Conservation (phyloP, 306 rosid genomes). For the Prunus dulcis region DNA sequence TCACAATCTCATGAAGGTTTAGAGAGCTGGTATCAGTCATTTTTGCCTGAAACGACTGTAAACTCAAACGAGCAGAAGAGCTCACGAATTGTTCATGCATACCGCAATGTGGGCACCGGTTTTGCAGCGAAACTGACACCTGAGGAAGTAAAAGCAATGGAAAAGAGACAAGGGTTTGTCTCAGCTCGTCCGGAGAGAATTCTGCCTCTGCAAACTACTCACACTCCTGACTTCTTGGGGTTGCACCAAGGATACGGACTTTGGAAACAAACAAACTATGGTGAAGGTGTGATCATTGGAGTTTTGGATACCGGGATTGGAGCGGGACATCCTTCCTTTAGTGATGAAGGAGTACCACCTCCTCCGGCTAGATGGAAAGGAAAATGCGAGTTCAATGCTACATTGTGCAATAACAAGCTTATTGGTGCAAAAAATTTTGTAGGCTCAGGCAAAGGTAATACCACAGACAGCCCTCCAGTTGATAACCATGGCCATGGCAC, state of each 20-base stretch:
- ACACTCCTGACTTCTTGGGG: constrained; percentile 54
- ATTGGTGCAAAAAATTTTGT: constrained; percentile 61
- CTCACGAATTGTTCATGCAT: constrained; percentile 37
- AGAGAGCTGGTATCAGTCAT: constrained; percentile 52
- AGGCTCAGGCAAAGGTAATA: not conserved
- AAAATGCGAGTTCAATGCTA: constrained; percentile 43
- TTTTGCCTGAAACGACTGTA: constrained; percentile 42
- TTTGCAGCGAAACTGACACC: constrained; percentile 62
- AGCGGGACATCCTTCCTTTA: constrained; percentile 62
- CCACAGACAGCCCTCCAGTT: constrained; percentile 28
- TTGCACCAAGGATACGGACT: constrained; percentile 41
- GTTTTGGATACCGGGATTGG: constrained; percentile 52
- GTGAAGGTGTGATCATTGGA: constrained; percentile 67
- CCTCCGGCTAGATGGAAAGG: constrained; percentile 83
- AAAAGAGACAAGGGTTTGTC: constrained; percentile 45
- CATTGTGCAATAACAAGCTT: constrained; percentile 60
- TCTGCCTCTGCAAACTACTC: constrained; percentile 53
- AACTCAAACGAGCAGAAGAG: constrained; percentile 18
- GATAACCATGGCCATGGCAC: constrained; percentile 57
- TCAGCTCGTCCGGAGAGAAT: constrained; percentile 43
- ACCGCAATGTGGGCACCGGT: constrained; percentile 47
- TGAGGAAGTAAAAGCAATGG: constrained; percentile 39
- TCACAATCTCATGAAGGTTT: constrained; percentile 29
- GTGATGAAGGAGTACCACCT: constrained; percentile 49
- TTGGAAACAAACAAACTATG: constrained; percentile 57